Conservation (phyloP, 2,329 filamentous ascomycete genomes). For the Akanthomyces uredinophilus region DNA sequence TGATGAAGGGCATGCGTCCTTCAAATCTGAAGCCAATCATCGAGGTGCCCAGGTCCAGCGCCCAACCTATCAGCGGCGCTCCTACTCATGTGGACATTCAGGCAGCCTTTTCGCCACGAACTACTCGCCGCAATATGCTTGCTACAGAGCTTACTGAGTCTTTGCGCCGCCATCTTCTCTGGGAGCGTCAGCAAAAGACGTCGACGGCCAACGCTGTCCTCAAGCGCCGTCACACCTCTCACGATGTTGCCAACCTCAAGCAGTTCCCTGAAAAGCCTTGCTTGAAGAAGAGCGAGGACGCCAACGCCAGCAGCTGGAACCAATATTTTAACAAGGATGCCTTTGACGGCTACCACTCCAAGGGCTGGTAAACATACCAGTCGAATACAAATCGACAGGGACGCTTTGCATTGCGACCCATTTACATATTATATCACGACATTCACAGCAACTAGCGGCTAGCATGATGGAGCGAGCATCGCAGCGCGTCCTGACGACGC, state of each 20-base stretch:
- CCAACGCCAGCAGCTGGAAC: conserved; percentile 72
- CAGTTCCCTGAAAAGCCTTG: conserved; percentile 67
- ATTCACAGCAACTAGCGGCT: background rate
- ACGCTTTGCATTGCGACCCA: background rate
- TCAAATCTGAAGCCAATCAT: conserved; percentile 49
- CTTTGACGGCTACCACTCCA: conserved; percentile 42
- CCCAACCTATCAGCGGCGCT: conserved; percentile 69
- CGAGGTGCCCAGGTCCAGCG: conserved; percentile 60
- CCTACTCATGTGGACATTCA: conserved; percentile 53
- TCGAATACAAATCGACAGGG: background rate
- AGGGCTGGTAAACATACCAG: conserved; percentile 33
- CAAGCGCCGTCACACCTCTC: conserved; percentile 84
- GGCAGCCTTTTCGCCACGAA: conserved; percentile 80
- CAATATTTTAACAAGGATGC: conserved; percentile 80
- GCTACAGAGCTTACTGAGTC: conserved; percentile 91
- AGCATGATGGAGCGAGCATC: background rate
- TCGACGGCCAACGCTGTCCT: conserved; percentile 82
- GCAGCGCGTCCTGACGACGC: background rate
- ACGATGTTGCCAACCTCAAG: conserved; percentile 83
- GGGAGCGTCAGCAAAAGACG: conserved; percentile 93
- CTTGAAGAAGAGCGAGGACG: conserved; percentile 55
- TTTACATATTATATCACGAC: background rate
- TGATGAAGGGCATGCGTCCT: conserved; percentile 55
- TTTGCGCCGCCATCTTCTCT: conserved; percentile 82
- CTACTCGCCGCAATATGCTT: conserved; percentile 91